These are phyloP conservation scores for Zygosaccharomyces pseudorouxii DNA, from an alignment of 805 yeast species.

Conservation along the genomic window DNA sequence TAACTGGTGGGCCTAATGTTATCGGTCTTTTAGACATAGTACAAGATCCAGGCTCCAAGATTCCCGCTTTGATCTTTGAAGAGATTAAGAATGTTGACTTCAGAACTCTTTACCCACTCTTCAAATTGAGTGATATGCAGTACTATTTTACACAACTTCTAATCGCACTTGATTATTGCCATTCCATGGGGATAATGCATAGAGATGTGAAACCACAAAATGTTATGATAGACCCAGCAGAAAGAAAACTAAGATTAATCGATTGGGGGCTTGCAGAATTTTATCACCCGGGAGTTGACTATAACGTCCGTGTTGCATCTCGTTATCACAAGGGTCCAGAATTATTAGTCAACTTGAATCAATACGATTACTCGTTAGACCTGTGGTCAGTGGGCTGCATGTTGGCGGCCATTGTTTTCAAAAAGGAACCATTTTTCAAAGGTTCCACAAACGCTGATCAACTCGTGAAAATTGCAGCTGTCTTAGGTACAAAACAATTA, in stretches of 20 bases:
- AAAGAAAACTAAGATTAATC: conserved; percentile 61
- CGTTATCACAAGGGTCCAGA: conserved; percentile 93
- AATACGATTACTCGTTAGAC: conserved; percentile 84
- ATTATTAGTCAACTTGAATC: conserved; percentile 71
- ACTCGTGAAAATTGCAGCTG: conserved; percentile 82
- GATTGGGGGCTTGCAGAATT: conserved; percentile 97
- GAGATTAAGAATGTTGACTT: conserved; percentile 81
- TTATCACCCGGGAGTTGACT: conserved; percentile 84
- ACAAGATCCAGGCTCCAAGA: conserved; percentile 76
- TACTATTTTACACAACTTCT: conserved; percentile 80
- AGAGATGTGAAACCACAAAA: conserved; percentile 93
- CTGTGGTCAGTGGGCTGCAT: conserved; percentile 91
- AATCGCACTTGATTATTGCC: conserved; percentile 80
- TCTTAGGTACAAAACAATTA: conserved; percentile 78
- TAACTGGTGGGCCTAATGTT: conserved; percentile 79
- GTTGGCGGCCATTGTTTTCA: conserved; percentile 83
- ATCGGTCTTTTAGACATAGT: conserved; percentile 77
- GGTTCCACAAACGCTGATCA: conserved; percentile 91
- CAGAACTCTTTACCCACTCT: conserved; percentile 77
- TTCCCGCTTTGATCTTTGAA: conserved; percentile 86
- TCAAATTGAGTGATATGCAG: conserved; percentile 68
- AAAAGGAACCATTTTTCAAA: conserved; percentile 87
- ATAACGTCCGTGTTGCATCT: conserved; percentile 88
- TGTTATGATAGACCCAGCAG: conserved; percentile 81
- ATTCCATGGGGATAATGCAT: conserved; percentile 93